Conservation (phyloP, 179 eudicot species). For the Drosera spatulata region DNA sequence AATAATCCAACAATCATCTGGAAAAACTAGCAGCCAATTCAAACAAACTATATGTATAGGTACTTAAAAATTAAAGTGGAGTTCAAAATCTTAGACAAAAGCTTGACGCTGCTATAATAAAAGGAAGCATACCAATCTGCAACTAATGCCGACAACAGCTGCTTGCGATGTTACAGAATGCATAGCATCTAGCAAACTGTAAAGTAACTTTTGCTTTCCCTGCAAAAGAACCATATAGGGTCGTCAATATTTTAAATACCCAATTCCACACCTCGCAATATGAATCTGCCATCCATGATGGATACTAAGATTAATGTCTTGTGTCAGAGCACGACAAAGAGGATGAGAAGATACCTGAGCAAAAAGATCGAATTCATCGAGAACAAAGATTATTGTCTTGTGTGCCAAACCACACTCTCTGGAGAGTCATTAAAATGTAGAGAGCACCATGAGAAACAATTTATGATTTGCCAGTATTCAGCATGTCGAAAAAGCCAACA, state of each 20-base stretch:
- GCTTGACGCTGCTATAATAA: no score
- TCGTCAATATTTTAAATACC: background rate
- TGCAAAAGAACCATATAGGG: slow-evolving; percentile 19
- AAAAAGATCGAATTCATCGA: slow-evolving; percentile 89
- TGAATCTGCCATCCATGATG: background rate
- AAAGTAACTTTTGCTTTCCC: slow-evolving; percentile 90
- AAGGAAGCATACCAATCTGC: slow-evolving; percentile 54
- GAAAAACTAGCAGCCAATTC: no score
- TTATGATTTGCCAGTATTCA: background rate
- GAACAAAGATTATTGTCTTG: slow-evolving; percentile 72
- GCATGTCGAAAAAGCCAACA: background rate
- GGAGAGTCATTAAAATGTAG: slow-evolving; percentile 7
- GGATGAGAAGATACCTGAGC: slow-evolving; percentile 59
- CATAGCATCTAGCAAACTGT: slow-evolving; percentile 94
- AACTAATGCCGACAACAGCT: slow-evolving; percentile 81
- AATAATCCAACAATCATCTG: no score
- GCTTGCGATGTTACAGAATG: slow-evolving; percentile 94
- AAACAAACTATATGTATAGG: no score
- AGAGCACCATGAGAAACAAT: background rate
- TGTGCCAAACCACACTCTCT: slow-evolving; percentile 99
- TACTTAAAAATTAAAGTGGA: no score
- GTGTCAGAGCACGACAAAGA: no score
- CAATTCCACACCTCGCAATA: background rate
- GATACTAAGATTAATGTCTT: no score
- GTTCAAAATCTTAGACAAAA: no score